phyloP scores from a whole-genome alignment of 208 protist species.

The Angomonas ambiguus region DNA sequence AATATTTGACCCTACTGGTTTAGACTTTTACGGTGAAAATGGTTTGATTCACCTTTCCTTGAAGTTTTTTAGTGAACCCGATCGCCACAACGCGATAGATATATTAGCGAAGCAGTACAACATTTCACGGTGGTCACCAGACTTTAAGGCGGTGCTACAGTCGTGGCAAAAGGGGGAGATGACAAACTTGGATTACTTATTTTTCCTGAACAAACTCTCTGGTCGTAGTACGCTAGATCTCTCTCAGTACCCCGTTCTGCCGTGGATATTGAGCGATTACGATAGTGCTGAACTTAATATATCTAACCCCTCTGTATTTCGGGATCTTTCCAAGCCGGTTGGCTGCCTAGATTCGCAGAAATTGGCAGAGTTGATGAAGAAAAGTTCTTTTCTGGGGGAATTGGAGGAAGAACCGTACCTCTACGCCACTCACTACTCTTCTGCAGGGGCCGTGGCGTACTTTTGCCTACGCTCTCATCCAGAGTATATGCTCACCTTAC shows the following conservation, averaged over 20 bases:
- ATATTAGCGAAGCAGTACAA: conserved; percentile 16
- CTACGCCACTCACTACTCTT: conserved; percentile 96
- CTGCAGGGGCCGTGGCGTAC: conserved; percentile 92
- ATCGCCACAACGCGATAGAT: conserved; percentile 21
- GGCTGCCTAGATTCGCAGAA: conserved; percentile 79
- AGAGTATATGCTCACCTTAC: conserved; percentile 85
- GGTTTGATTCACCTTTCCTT: conserved; percentile 25
- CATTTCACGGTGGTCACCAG: conserved; percentile 16
- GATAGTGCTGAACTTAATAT: conserved; percentile 56
- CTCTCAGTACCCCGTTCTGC: conserved; percentile 90
- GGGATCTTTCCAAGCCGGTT: conserved; percentile 92
- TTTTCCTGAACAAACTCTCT: conserved; percentile 45
- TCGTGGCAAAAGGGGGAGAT: conserved; percentile 33
- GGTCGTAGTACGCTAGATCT: conserved; percentile 43
- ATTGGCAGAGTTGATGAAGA: conserved; percentile 51
- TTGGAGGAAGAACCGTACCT: conserved; percentile 51
- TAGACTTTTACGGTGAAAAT: conserved; percentile 28
- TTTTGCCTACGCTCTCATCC: conserved; percentile 87
- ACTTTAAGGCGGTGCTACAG: conserved; percentile 11
- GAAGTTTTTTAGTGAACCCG: conserved; percentile 17
- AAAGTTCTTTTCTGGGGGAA: conserved; percentile 28
- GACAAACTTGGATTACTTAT: conserved; percentile 56
- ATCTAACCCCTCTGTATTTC: conserved; percentile 39
- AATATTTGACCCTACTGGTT: conserved; percentile 32
- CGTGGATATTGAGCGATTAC: conserved; percentile 93